Evolutionary conservation across 2,329 filamentous ascomycete genomes (phyloP), one percentile per base, ranked within the genome.

Genomic region (Fusarium compactum): DNA sequence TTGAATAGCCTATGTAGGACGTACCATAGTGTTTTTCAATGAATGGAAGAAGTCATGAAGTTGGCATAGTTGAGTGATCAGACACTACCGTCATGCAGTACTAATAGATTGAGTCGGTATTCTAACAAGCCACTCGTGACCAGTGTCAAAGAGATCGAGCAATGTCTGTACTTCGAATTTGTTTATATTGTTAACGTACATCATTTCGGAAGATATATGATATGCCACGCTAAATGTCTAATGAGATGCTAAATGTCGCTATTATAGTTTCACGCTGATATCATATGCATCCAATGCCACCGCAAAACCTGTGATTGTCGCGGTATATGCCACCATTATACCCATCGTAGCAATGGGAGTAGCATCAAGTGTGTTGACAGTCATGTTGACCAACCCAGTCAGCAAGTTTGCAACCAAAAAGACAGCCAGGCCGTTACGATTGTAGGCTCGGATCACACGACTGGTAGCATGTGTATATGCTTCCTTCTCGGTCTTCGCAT

Each of bases 391-490:
- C 18, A 94, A 77, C 0, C 96, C 96, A 1, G 96, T 99, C 67
- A 97, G 80, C 48, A 99, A 80, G 77, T 99, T 99, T 4, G 96
- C 95, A 40, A 95, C 76, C 62, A 99, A 80, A 77, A 99, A 99
- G 1, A 98, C 81, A 1, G 89, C 89, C 48, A 99, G 83, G 0
- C 96, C 95, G 74, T 98, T 98, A 57, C 92, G 87, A 78, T 99
- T 99, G 78, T 92, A 97, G 0, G 94, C 92, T 47, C 89, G 85
- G 67, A 98, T 82, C n/a, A 98, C 86, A 40, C 84, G 87, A 77
- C 94, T 97, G 5, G 94, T 98, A 6, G 94, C 91, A 47, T 86
- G 83, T 47, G 87, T 82, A 67, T 90, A 89, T 5, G 87, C 87
- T 65, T 91, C 89, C 54, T 82, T 84, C 78, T 96, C 93, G 1